Base-by-base conservation (phyloP, 768 basidiomycete genomes). In the Rhizopogon rudus region DNA sequence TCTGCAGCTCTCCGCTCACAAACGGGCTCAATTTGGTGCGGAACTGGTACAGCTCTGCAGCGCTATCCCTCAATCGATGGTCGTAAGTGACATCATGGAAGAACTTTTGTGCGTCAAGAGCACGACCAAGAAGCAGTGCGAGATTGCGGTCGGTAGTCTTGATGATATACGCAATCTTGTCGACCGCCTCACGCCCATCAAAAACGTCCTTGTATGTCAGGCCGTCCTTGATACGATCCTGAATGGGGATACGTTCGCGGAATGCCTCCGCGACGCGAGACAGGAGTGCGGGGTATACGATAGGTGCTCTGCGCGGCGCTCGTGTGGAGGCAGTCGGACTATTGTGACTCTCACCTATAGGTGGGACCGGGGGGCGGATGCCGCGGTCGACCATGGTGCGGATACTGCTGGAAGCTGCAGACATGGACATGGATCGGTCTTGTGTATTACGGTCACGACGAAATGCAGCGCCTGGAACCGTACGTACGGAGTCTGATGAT, bases 31-130 rank as follows among this genome's bases (percentile, higher is more conserved):
- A 67, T 64, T 86, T 84, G 45, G 91, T 87, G 60, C 85, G 79
- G 71, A 99, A 98, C 67, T 96, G 94, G 71, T 98, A 99, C 31
- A 99, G 72, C 71, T 99, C 97, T 58, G 80, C 79, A 0, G 85
- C 75, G 63, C 85, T 93, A 71, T 98, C 97, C 50, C 97, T 77
- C 55, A 99, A 69, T 13, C 96, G 87, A 69, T 99, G 97, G 65
- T 98, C 96, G 66, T 98, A 99, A 8, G 97, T 98, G 61, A 99
- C 97, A 65, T 98, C 97, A 66, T 99, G 97, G 68, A 99, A 98
- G 74, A 93, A 98, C 73, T 98, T 98, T 70, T 98, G 97, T 8
- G 95, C 89, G 65, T 98, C 97, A 52, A 99, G 76, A 3, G 97
- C 94, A 41, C 97, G 82, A 5, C 97, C 97, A n/a, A 98, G 81